Percentiles rank a stretch among this genome's conserved stretches.
Evolutionary conservation across 108 stramenopile species (phyloP).

Genomic region (Stephanodiscus triporus): DNA sequence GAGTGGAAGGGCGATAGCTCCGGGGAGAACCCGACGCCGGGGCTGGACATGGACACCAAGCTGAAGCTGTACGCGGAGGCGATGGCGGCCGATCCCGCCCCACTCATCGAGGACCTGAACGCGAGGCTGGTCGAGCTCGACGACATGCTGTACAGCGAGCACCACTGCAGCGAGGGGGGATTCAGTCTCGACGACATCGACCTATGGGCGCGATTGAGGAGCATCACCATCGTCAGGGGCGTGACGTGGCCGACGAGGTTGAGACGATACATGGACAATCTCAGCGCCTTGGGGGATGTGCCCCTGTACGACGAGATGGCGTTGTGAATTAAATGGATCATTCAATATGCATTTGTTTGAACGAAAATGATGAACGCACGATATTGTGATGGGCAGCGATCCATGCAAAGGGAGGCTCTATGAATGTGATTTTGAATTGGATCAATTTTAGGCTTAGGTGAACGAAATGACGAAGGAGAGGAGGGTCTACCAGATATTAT

Average conservation of each 20-base stretch:
- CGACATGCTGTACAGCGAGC: constrained; percentile 79
- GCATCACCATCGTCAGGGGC: constrained; percentile 86
- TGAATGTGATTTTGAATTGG: neutral
- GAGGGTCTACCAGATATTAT: neutral
- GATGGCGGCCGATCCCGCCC: constrained; percentile 79
- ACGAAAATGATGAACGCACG: neutral
- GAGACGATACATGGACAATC: constrained; percentile 88
- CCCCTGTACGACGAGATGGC: constrained; percentile 93
- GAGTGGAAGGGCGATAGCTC: constrained; percentile 82
- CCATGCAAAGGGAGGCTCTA: neutral
- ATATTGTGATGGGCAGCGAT: neutral
- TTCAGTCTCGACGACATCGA: constrained; percentile 90
- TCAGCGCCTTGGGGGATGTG: constrained; percentile 84
- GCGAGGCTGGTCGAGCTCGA: constrained; percentile 83
- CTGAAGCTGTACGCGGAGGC: constrained; percentile 82
- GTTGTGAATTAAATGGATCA: constrained; percentile 42
- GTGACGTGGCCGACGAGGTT: constrained; percentile 86
- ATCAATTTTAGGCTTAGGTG: neutral
- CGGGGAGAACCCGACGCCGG: constrained; percentile 47
- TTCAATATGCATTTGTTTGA: neutral
- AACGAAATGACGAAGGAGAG: neutral
- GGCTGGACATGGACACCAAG: constrained; percentile 76
- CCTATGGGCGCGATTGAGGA: constrained; percentile 88
- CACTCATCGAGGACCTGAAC: constrained; percentile 85
- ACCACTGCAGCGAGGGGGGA: constrained; percentile 87